These are phyloP conservation scores for Flagelloscypha sp. DNA, from an alignment of 768 basidiomycete genomes.

Conservation along the genomic window DNA sequence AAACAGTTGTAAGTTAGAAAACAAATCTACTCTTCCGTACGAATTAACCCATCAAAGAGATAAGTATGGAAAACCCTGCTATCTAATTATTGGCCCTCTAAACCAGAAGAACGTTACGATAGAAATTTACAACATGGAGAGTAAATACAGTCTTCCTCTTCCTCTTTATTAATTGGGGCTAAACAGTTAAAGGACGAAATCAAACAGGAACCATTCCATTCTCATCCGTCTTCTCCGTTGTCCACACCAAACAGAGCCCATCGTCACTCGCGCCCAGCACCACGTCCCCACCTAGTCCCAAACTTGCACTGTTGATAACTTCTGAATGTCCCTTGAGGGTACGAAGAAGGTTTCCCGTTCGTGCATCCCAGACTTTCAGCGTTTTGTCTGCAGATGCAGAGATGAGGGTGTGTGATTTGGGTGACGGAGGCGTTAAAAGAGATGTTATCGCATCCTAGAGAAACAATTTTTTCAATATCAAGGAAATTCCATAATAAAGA, in stretches of 20 bases:
- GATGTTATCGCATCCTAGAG: constrained; percentile 81
- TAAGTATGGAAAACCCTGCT: too few relatives aligned
- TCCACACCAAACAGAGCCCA: constrained; percentile 75
- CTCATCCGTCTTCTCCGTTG: constrained; percentile 46
- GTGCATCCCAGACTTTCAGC: constrained; percentile 87
- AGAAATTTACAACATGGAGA: too few relatives aligned
- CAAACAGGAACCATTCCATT: too few relatives aligned
- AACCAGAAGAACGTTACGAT: too few relatives aligned
- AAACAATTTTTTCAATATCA: constrained; percentile 5
- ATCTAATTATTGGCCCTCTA: too few relatives aligned
- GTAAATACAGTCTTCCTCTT: too few relatives aligned
- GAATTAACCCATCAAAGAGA: too few relatives aligned
- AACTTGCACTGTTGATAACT: constrained; percentile 64
- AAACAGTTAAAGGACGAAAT: too few relatives aligned
- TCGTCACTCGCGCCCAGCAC: constrained; percentile 90
- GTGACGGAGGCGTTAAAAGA: constrained; percentile 63
- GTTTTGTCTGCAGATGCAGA: constrained; percentile 84
- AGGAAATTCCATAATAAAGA: constrained; percentile 5
- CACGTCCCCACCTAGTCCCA: constrained; percentile 62
- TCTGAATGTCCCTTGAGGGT: constrained; percentile 80
- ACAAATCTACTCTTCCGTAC: too few relatives aligned
- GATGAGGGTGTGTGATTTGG: constrained; percentile 70
- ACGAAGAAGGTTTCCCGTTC: constrained; percentile 69
- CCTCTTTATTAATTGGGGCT: too few relatives aligned
- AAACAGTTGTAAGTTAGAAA: too few relatives aligned